Evolutionary conservation across 2,329 filamentous ascomycete species (phyloP).

Genomic region (Ilyonectria mors-panacis): DNA sequence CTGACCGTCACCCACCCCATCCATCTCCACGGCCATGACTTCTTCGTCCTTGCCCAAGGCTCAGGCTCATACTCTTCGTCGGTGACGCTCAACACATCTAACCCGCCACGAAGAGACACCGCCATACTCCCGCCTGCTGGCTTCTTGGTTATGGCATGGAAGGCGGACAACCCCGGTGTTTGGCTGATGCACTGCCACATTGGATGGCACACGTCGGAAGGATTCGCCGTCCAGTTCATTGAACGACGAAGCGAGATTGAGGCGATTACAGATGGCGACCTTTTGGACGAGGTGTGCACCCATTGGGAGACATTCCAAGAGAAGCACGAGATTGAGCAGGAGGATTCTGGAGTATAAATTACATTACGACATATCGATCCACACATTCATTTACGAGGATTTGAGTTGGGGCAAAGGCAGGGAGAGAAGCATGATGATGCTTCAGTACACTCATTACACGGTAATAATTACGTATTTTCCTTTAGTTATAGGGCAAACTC

Average conservation of each 20-base stretch:
- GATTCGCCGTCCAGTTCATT: constrained; percentile 34
- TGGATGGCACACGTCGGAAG: constrained; percentile 37
- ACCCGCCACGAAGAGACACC: constrained; percentile 68
- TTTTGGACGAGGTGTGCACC: constrained; percentile 19
- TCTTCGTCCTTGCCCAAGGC: constrained; percentile 47
- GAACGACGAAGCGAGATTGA: constrained; percentile 26
- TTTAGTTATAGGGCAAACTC: not conserved
- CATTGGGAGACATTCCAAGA: constrained; percentile 17
- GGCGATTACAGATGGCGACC: not conserved
- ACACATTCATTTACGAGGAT: not conserved
- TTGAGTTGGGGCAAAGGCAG: not conserved
- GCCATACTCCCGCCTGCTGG: constrained; percentile 62
- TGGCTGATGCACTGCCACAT: constrained; percentile 69
- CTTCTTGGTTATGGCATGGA: constrained; percentile 65
- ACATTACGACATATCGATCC: not conserved
- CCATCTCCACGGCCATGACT: constrained; percentile 57
- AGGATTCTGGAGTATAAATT: constrained; percentile 32
- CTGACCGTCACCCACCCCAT: constrained; percentile 52
- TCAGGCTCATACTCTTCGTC: constrained; percentile 37
- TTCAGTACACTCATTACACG: not conserved
- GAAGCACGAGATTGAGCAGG: constrained; percentile 20
- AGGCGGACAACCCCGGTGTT: constrained; percentile 64
- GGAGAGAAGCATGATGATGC: not conserved
- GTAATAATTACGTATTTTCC: not conserved
- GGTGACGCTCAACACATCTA: constrained; percentile 43